Base-by-base conservation (phyloP, 306 rosid species). In the Vachellia collinsii region DNA sequence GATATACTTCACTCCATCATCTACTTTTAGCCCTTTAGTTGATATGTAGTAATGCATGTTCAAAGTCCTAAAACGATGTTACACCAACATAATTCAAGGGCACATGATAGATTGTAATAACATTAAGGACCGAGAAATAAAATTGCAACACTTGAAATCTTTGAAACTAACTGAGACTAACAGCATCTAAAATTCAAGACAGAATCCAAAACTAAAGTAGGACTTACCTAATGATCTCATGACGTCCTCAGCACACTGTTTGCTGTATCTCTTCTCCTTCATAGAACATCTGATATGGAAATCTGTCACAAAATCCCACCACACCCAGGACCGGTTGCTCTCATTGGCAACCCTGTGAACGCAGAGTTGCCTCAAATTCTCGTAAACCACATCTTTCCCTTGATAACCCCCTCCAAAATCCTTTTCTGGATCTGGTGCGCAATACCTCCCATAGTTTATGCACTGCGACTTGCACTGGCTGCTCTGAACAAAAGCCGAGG, bases 301-400 rank as follows among this genome's bases (percentile, higher is more conserved):
- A 88, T 95, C 99, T 23, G 98, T 92, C 42, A 92, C 99, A 41
- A 89, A 95, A 79, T 95, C 99, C 99, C 99, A 95, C 99, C 99
- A 95, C n/a, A 91, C 92, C 99, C 99, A 95, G 10, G 99, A 87
- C 25, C 97, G 90, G 44, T 84, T 85, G 74, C 86, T 93, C 82
- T 91, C 94, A 2, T 92, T 93, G 48, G 97, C 92, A 76, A 95
- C 97, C 82, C 97, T 90, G 82, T 95, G 99, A 29, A 95, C 99
- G 83, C 99, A 95, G 3, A 95, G 90, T 81, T 95, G 99, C 91
- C 99, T 93, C 86, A 95, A 85, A 81, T 95, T 95, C 79, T 95
- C 99, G 75, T 74, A 82, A 47, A 95, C 98, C 25, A 95, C 92
- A 74, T 95, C 99, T 81, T 90, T 95, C 87, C 99, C 99, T 86